Evolutionary conservation across 306 rosid species (phyloP), one percentile per base, ranked within the genome.

Genomic region (Vigna unguiculata): DNA sequence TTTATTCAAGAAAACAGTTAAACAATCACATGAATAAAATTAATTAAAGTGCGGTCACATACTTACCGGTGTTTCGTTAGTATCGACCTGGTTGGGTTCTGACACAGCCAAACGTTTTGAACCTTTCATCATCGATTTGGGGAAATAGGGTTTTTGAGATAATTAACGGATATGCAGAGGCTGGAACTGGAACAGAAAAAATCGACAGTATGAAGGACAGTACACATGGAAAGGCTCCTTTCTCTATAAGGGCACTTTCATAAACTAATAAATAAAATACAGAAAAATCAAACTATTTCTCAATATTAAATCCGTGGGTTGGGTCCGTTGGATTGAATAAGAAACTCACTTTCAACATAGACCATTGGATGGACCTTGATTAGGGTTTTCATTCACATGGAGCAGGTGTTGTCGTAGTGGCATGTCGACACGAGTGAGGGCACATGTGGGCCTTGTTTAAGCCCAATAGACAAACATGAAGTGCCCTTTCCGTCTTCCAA

Each of bases 71-170:
- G 93, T 77, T 69, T 91, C 96, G 82, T 80, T 80, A 40, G 61
- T 77, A 65, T 86, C 85, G 78, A 87, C 2, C 1, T 15, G 80
- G 69, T 60, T 86, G 16, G 90, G 82, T 65, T 92, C 97, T 38
- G 98, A 82, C 38, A 78, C 63, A 38, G 82, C 87, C 19, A 91
- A 75, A 77, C 93, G 99, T 69, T 96, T 96, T 32, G 96, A 74
- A 55, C 97, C 99, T 85, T 72, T 87, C 91, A 91, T 85, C 93
- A 90, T 83, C 34, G 75, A 58, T n/a, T 54, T 64, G 41, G 57
- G 73, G 55, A 48, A 79, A 28, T 82, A 84, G 88, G 88, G 84
- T 79, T 79, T 32, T 82, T 66, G 24, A 7, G 43, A 6, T 11
- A 32, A 52, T 49, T 19, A 48, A 11, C 36, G 22, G 62, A 6